These are phyloP conservation scores for Xylaria sp. DNA, from an alignment of 2,329 filamentous ascomycete species.

Conservation along the genomic window DNA sequence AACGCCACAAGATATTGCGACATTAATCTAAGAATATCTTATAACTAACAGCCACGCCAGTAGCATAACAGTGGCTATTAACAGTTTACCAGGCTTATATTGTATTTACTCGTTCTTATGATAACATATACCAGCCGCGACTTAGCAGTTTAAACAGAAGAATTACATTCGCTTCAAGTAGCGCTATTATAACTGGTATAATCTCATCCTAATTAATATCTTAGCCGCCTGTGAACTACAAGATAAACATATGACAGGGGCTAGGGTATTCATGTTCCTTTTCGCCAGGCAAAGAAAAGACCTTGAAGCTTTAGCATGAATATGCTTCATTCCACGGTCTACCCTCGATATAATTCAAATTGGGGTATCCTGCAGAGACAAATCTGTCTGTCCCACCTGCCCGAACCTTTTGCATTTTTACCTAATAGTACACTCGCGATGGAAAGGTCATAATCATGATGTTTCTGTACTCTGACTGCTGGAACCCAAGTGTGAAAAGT, in stretches of 20 bases:
- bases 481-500: neutral
- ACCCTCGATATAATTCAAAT: neutral
- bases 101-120: neutral
- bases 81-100: too few relatives aligned
- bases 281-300: neutral
- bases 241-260: neutral
- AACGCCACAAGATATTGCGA: too few relatives aligned
- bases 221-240: neutral
- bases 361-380: neutral
- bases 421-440: conserved; percentile 16
- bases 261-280: conserved; percentile 6
- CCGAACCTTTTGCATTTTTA: neutral
- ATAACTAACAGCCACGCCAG: too few relatives aligned
- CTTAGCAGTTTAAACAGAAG: neutral
- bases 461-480: neutral
- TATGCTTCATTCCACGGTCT: neutral
- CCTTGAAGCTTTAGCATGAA: neutral
- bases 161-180: neutral
- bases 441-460: conserved; percentile 7
- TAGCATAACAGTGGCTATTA: too few relatives aligned
- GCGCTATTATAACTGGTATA: neutral
- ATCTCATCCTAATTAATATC: neutral
- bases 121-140: neutral
- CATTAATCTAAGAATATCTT: too few relatives aligned
- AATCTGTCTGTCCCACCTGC: neutral